Percentiles rank a stretch among this genome's conserved stretches.
phyloP scores from a whole-genome alignment of 108 stramenopile species.

The Skeletonema potamos region DNA sequence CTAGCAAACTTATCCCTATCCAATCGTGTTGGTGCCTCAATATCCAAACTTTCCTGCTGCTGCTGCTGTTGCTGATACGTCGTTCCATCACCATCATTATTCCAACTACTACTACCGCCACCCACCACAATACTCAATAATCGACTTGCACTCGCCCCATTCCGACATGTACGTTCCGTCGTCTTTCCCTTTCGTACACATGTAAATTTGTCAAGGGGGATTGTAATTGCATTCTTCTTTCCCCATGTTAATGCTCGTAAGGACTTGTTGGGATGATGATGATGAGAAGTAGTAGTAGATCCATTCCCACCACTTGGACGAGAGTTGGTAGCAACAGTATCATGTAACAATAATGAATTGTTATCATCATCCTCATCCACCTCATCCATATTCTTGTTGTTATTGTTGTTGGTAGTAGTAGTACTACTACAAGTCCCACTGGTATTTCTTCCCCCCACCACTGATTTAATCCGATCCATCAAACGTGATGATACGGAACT shows the following conservation, averaged over 20 bases:
- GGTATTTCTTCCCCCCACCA: background rate
- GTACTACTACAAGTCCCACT: too few relatives aligned
- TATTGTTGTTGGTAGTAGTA: background rate
- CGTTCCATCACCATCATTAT: background rate
- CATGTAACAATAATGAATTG: conserved; percentile 2
- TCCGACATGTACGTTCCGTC: conserved; percentile 71
- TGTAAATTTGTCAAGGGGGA: conserved; percentile 64
- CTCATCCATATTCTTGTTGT: background rate
- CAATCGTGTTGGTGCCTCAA: conserved; percentile 83
- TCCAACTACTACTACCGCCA: conserved; percentile 9
- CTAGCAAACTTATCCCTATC: conserved; percentile 89
- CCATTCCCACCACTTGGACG: background rate
- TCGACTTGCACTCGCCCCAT: conserved; percentile 49
- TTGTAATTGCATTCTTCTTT: conserved; percentile 77
- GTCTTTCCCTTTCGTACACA: conserved; percentile 81
- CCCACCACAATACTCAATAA: conserved; percentile 71
- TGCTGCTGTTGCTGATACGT: background rate
- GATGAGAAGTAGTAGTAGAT: background rate
- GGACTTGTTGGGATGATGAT: background rate
- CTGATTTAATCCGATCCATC: conserved; percentile 12
- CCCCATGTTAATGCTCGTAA: conserved; percentile 71
- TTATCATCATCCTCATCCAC: background rate
- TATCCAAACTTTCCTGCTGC: conserved; percentile 61
- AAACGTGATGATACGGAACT: conserved; percentile 17
- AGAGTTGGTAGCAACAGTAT: background rate